Evolutionary conservation across 768 basidiomycete genomes (phyloP), one percentile per base, ranked within the genome.

Genomic region (Psilocybe sp.): DNA sequence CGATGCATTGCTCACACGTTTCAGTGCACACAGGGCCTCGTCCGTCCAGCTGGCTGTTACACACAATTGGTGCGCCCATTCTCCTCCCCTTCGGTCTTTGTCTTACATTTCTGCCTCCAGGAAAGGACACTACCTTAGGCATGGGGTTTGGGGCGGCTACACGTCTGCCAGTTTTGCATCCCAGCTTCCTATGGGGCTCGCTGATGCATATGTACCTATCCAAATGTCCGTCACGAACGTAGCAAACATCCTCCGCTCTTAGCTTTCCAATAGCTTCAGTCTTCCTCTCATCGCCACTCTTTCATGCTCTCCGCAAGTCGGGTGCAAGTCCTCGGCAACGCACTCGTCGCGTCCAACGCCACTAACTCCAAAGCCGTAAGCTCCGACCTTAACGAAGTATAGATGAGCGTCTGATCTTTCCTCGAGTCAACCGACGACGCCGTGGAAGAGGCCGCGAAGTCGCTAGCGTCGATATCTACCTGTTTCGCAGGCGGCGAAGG

Each of bases 401-500:
- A 90, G 90, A 86, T 81, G 63, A 74, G 76, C 2, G 67, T 84
- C 2, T 92, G 89, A 87, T 68, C 74, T 13, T 92, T 88, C 68
- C 74, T 95, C 48, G 91, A 92, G 56, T 85, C 87, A 13, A 71
- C 71, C 16, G 83, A 90, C 49, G 60, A 68, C 15, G 61, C 74
- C n/a, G 81, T 81, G 20, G 83, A 81, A 50, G 77, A 85, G 32
- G 77, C 83, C 39, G 80, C 81, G 23, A 72, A 80, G 20, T 76
- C 89, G 4, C 78, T 93, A 3, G 76, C 74, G 39, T 67, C 80
- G 15, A 67, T 92, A 14, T 72, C 84, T 8, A 80, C 78, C 49
- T 94, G 90, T 60, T 82, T 97, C 53, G 1, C 85, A 90, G 57
- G 67, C 60, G 5, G 72, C 75, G 6, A 82, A 82, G 50, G 86